These are phyloP conservation scores for Poa annua DNA, from an alignment of 176 grass and related monocot species.

Conservation along the genomic window DNA sequence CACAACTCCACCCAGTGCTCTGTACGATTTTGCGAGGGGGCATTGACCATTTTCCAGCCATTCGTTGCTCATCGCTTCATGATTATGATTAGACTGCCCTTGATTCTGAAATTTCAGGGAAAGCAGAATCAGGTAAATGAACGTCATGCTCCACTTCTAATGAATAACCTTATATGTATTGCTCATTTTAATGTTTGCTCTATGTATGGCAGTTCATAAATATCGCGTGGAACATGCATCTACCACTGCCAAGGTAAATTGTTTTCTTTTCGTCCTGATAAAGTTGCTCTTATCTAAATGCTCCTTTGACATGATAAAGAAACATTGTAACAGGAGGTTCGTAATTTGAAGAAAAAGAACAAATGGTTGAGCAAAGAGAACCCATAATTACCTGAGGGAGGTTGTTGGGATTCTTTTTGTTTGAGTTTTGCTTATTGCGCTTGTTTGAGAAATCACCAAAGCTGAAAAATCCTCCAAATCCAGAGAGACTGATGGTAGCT, in stretches of 20 bases:
- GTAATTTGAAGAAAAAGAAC: background rate
- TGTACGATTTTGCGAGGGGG: conserved; percentile 74
- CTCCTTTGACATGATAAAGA: background rate
- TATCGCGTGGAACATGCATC: background rate
- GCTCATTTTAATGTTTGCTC: background rate
- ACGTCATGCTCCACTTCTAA: background rate
- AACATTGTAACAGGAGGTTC: background rate
- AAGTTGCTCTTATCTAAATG: background rate
- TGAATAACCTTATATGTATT: background rate
- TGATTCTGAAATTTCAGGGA: conserved; percentile 56
- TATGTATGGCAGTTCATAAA: background rate
- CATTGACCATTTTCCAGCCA: conserved; percentile 86
- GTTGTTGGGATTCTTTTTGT: conserved; percentile 68
- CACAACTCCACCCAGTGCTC: conserved; percentile 58
- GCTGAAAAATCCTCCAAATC: conserved; percentile 83
- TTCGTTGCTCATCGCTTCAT: conserved; percentile 73
- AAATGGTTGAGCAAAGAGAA: background rate
- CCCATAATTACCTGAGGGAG: conserved; percentile 52
- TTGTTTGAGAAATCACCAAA: conserved; percentile 77
- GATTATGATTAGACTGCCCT: conserved; percentile 49
- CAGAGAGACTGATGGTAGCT: conserved; percentile 90
- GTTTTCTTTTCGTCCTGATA: conserved; percentile 21
- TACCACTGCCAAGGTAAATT: conserved; percentile 3
- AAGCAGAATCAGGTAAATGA: conserved; percentile 30
- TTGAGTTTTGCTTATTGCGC: conserved; percentile 61